These are phyloP conservation scores for Clavulina sp. DNA, from an alignment of 768 basidiomycete genomes.

Conservation along the genomic window DNA sequence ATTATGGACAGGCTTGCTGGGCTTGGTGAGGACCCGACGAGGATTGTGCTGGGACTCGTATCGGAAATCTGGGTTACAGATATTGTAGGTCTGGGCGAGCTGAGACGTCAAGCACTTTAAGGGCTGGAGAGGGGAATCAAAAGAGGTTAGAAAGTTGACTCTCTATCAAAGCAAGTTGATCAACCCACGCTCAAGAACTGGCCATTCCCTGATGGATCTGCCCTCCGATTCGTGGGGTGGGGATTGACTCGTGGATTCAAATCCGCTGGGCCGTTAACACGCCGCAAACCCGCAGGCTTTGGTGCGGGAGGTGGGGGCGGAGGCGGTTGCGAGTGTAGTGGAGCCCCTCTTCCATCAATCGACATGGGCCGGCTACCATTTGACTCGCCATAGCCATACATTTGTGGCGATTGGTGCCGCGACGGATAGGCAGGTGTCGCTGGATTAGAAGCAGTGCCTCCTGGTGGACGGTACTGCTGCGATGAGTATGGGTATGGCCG, in stretches of 20 bases:
- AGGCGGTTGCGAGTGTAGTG: constrained; percentile 18
- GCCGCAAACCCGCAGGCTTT: constrained; percentile 66
- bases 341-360: constrained; percentile 29
- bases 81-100: constrained; percentile 78
- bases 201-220: constrained; percentile 46
- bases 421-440: background rate
- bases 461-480: background rate
- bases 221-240: constrained; percentile 47
- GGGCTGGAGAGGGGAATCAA: constrained; percentile 25
- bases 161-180: background rate
- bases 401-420: background rate
- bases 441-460: background rate
- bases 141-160: background rate
- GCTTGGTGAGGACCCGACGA: constrained; percentile 90
- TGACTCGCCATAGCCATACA: background rate
- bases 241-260: constrained; percentile 55
- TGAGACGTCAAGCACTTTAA: constrained; percentile 62
- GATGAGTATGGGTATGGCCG: background rate
- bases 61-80: constrained; percentile 87
- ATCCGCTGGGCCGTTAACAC: constrained; percentile 60
- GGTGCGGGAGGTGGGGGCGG: constrained; percentile 49
- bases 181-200: constrained; percentile 62
- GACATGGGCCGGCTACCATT: constrained; percentile 40
- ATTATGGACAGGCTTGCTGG: constrained; percentile 87
- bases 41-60: constrained; percentile 94